Percentiles rank a stretch among this genome's conserved stretches.
Evolutionary conservation across 2,329 filamentous ascomycete genomes (phyloP).

Genomic region (Exophiala phaeomuriformis): DNA sequence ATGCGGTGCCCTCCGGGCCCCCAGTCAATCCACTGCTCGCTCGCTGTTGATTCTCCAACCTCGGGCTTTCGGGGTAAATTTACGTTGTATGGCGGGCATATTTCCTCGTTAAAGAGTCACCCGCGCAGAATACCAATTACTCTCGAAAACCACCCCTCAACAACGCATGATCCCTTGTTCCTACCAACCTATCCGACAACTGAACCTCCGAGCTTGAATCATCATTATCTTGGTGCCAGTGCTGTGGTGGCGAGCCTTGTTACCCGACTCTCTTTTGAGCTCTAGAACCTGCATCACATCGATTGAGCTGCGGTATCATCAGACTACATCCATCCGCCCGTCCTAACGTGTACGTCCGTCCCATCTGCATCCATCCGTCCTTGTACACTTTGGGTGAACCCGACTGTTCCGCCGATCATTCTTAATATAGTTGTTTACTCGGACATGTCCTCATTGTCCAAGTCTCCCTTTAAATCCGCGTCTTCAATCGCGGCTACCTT

Average conservation of each 20-base stretch:
- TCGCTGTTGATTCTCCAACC: neutral
- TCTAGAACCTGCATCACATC: neutral
- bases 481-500: neutral
- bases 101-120: no score
- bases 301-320: neutral
- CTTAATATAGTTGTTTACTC: neutral
- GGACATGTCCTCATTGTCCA: conserved; percentile 17
- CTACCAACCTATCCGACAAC: neutral
- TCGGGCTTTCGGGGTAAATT: neutral
- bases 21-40: neutral
- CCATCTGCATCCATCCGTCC: conserved; percentile 5
- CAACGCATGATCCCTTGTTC: neutral
- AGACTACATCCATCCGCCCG: neutral
- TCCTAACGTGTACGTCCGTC: neutral
- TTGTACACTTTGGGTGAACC: neutral
- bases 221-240: neutral
- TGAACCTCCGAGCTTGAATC: neutral
- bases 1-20: neutral
- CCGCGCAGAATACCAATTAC: no score
- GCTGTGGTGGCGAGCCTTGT: no score
- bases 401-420: neutral
- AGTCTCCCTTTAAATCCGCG: conserved; percentile 1
- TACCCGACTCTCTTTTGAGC: neutral
- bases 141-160: neutral
- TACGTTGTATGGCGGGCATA: neutral